phyloP scores from a whole-genome alignment of 2,329 filamentous ascomycete genomes.

The Penicillium palitans region DNA sequence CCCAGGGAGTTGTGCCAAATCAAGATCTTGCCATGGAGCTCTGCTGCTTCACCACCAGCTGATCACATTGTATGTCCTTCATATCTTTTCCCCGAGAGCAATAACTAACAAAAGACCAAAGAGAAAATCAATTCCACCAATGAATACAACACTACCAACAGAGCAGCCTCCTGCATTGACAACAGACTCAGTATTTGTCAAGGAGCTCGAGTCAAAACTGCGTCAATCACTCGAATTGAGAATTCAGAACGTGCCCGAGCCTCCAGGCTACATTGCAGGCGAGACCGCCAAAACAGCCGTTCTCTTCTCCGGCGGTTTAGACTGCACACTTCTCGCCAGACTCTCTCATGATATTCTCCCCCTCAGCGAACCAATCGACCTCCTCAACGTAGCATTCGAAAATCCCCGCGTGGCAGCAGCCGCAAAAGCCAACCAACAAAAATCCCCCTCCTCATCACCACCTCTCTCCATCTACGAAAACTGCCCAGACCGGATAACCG shows the following conservation, averaged over 20 bases:
- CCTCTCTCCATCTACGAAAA: conserved; percentile 63
- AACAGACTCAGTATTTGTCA: conserved; percentile 53
- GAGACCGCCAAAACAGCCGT: conserved; percentile 61
- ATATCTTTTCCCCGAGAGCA: background rate
- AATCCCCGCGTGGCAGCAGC: conserved; percentile 73
- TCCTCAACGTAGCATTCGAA: conserved; percentile 95
- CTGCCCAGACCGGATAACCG: conserved; percentile 89
- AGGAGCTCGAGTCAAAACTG: conserved; percentile 56
- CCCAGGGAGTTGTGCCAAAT: conserved; percentile 22
- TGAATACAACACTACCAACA: conserved; percentile 44
- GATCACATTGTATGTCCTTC: conserved; percentile 27
- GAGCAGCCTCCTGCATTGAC: conserved; percentile 31
- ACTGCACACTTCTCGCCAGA: conserved; percentile 85
- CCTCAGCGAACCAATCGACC: conserved; percentile 68
- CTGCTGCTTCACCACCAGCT: conserved; percentile 14
- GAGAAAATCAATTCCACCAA: conserved; percentile 46
- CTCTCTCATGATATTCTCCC: conserved; percentile 76
- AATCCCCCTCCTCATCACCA: conserved; percentile 3
- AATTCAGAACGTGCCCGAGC: conserved; percentile 64
- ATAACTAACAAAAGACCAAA: conserved; percentile 18
- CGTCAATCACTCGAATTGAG: conserved; percentile 63
- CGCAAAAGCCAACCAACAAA: conserved; percentile 48
- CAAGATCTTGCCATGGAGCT: conserved; percentile 32
- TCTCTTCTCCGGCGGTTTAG: conserved; percentile 90
- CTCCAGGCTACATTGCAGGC: conserved; percentile 42